phyloP scores from a whole-genome alignment of 805 yeast species.

The Candida lessepsii region DNA sequence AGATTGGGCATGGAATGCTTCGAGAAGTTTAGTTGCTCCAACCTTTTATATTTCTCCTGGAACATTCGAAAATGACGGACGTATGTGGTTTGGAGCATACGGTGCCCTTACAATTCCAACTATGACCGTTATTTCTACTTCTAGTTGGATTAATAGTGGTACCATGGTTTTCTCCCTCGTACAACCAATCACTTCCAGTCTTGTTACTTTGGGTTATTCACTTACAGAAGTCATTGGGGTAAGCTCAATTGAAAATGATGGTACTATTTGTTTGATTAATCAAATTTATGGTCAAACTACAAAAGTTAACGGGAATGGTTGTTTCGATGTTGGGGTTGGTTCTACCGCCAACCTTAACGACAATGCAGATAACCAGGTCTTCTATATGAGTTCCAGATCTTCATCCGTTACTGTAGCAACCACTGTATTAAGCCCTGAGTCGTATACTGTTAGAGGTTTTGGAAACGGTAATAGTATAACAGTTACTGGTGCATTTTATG shows the following conservation, averaged over 20 bases:
- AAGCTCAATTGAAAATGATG: constrained; percentile 18
- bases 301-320: constrained; percentile 20
- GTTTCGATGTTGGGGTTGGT: constrained; percentile 18
- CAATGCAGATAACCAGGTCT: constrained; percentile 15
- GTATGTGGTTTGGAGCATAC: constrained; percentile 16
- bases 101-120: constrained; percentile 13
- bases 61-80: constrained; percentile 19
- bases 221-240: constrained; percentile 9
- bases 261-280: constrained; percentile 25
- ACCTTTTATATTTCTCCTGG: constrained; percentile 11
- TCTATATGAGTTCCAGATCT: constrained; percentile 19
- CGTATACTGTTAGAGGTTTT: constrained; percentile 18
- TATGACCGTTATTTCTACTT: constrained; percentile 14
- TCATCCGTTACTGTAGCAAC: constrained; percentile 16
- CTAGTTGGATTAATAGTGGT: constrained; percentile 15
- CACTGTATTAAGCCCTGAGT: no score
- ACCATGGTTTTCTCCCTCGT: constrained; percentile 14
- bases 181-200: background rate
- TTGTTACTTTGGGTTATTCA: constrained; percentile 15
- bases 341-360: constrained; percentile 3
- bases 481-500: constrained; percentile 7
- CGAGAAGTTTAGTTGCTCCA: constrained; percentile 15
- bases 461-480: constrained; percentile 20
- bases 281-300: constrained; percentile 17
- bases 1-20: constrained; percentile 19